Percentiles rank a stretch among this genome's conserved stretches.
phyloP scores from a whole-genome alignment of 371 early-diverging fungal species.

The Cokeromyces recurvatus region DNA sequence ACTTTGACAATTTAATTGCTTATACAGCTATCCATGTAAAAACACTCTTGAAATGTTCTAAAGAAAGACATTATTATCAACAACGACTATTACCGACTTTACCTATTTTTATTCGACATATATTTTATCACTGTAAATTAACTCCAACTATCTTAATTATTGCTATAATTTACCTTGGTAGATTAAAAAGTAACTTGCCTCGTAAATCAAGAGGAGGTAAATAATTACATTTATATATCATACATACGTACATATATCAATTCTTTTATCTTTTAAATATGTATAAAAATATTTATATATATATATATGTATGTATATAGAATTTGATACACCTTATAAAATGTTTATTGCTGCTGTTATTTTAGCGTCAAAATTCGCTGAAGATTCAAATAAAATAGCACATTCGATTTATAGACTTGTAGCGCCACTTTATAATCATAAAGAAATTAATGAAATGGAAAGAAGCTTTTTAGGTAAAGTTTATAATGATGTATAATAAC shows the following conservation, averaged over 20 bases:
- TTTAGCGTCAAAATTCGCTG: conserved; percentile 63
- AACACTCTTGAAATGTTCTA: conserved; percentile 26
- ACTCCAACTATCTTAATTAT: conserved; percentile 50
- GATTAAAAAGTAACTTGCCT: conserved; percentile 56
- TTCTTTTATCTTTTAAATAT: no score
- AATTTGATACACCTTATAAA: conserved; percentile 72
- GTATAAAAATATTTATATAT: neutral
- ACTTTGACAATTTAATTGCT: conserved; percentile 23
- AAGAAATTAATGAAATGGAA: conserved; percentile 55
- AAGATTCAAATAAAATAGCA: conserved; percentile 46
- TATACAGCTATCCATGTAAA: conserved; percentile 25
- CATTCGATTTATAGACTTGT: conserved; percentile 26
- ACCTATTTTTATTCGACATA: conserved; percentile 29
- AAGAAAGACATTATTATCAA: conserved; percentile 21
- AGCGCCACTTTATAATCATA: conserved; percentile 45
- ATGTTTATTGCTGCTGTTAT: conserved; percentile 68
- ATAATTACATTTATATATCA: neutral
- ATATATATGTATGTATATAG: no score
- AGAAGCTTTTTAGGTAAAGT: conserved; percentile 41
- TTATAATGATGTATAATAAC: neutral
- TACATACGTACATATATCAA: neutral
- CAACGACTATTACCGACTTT: conserved; percentile 29
- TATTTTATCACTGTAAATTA: conserved; percentile 30
- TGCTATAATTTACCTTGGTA: conserved; percentile 64
- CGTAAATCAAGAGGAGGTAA: conserved; percentile 54